phyloP scores from a whole-genome alignment of 176 grass and related monocot genomes.

The Oryza rufipogon region DNA sequence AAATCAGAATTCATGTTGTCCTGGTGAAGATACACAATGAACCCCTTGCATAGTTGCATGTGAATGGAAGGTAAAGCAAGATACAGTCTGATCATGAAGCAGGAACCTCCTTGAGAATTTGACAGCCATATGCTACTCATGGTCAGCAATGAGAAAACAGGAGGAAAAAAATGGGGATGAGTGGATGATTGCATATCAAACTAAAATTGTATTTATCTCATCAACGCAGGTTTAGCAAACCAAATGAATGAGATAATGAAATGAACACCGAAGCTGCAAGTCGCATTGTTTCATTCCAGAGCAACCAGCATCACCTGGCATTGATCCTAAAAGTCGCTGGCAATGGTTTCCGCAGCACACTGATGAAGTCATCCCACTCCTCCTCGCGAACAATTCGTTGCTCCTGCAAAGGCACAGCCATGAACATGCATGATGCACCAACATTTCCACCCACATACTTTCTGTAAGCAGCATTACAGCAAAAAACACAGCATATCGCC shows the following conservation, averaged over 20 bases:
- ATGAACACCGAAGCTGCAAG: slow-evolving; percentile 8
- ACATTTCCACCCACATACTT: not conserved
- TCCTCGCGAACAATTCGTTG: slow-evolving; percentile 67
- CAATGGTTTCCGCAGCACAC: slow-evolving; percentile 57
- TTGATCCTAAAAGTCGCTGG: slow-evolving; percentile 89
- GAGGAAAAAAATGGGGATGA: slow-evolving; percentile 17
- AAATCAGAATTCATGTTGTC: not conserved
- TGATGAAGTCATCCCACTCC: slow-evolving; percentile 83
- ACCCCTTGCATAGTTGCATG: not conserved
- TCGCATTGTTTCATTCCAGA: not conserved
- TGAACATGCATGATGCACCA: not conserved
- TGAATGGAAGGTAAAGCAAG: slow-evolving; percentile 1
- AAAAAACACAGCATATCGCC: not conserved
- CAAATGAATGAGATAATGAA: not conserved
- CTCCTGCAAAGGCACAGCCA: slow-evolving; percentile 47
- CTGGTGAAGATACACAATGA: not conserved
- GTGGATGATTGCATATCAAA: slow-evolving; percentile 6
- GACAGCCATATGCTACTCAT: not conserved
- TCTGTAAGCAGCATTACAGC: not conserved
- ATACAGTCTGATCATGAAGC: not conserved
- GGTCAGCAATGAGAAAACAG: not conserved
- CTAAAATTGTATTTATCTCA: not conserved
- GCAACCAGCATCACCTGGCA: slow-evolving; percentile 50
- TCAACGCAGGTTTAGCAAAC: not conserved
- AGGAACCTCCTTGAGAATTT: not conserved